Base-by-base conservation (phyloP, 768 basidiomycete genomes). In the Mycena chlorophos region DNA sequence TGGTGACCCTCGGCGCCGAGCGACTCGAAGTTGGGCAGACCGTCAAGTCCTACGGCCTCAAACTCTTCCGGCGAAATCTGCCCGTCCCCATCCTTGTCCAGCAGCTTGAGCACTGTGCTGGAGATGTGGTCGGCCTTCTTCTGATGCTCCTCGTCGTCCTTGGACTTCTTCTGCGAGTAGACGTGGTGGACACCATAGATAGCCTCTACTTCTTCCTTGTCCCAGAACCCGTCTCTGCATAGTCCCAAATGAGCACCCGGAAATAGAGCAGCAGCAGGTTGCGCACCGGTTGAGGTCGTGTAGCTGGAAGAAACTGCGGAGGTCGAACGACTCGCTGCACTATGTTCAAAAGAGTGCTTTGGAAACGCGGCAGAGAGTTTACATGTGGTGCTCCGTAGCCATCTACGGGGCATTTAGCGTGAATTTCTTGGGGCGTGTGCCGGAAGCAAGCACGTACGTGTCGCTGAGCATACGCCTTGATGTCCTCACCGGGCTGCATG, bases 171-270 rank as follows among this genome's bases (percentile, higher is more conserved):
- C 76, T 87, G 87, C 40, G 87, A 89, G 68, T 88, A 91, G 54
- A 93, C 79, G 66, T 98, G 95, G 69, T 97, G 94, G 6, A 98
- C 88, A 51, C 96, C 96, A 62, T 99, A 99, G 34, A 99, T 85
- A 19, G 94, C 94, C 71, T 97, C 89, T 57, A 99, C 89, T 70
- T 99, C 96, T 52, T 86, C 86, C 55, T 78, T 77, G 68, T 91
- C 87, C 87, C 93, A 93, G 51, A 81, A 65, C 0, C 91, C 91
- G 66, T 98, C 85, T 34, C 89, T 91, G 63, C 2, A 43, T 30
- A 42, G 58, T 43, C 43, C 27, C 45, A 40, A n/a, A 20, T 25
- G 22, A 6, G 14, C n/a, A n/a, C n/a, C n/a, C n/a, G n/a, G n/a
- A 8, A 14, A 19, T 22, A n/a, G 34, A n/a, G 26, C 39, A 31